Base-by-base conservation (phyloP, 2,329 filamentous ascomycete genomes). In the Xenoacremonium recifei region DNA sequence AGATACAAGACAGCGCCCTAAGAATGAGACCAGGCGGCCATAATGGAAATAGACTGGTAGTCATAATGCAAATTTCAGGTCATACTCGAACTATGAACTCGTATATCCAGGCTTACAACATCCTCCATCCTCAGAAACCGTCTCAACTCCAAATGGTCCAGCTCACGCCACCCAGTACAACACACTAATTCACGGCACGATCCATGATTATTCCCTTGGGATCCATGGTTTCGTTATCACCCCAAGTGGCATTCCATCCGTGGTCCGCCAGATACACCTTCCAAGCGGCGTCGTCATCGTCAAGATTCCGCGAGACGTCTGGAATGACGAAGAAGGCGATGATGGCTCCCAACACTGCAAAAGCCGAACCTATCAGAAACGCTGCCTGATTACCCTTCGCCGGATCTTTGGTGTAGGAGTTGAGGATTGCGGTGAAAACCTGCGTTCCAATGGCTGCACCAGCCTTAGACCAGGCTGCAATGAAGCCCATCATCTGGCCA, bases 341-440 rank as follows among this genome's bases (percentile, higher is more conserved):
- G 13, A 54, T 10, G 0, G 65, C 69, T 6, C 75, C 75, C 2
- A 72, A 51, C 0, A 71, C 59, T 0, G 72, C 69, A 53, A 79
- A 77, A 0, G 60, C 72, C 2, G 70, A 67, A 0, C 73, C 75
- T 40, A 78, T 74, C 15, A 78, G 57, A 45, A 78, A 77, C 0
- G 70, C 70, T 0, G 65, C 70, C 41, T 76, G 73, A 31, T 75
- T 63, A 1, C 73, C 74, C 48, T 72, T 69, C 9, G 64, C 54
- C 1, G 64, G 57, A 19, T 69, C 61, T 12, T 62, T 50, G 19
- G 63, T 39, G 40, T 65, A 75, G 2, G 66, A 65, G 38, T 69
- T 64, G 21, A 75, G 67, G 33, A 79, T 77, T 0, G 73, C 70
- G 0, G 66, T 73, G 42, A 78, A 79, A 3, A 73, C 71, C 41